Evolutionary conservation across 1,139 yeast genomes (phyloP), one percentile per base, ranked within the genome.

Genomic region (Protomyces inundatus): DNA sequence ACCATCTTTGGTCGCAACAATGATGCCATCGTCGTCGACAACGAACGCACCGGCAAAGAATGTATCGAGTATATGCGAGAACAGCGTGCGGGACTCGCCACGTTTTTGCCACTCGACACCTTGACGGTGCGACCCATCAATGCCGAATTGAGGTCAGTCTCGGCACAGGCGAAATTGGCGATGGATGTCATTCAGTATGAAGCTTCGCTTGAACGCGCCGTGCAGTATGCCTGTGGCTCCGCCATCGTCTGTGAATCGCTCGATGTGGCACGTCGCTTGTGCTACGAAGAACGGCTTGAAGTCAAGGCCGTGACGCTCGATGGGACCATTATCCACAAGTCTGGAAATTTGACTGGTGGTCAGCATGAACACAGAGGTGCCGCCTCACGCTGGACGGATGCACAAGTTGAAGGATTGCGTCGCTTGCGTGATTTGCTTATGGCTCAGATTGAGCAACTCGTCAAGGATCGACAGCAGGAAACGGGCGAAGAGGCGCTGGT

Each of bases 301-400:
- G 85, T 84, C 61, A 90, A 87, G 72, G 80, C 88, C 55, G 96
- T 91, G 1, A 84, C 97, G 0, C 71, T 89, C 7, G 90, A 90
- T 60, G 98, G 98, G 0, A 83, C 95, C 0, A 79, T 90, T 40
- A 88, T 93, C 64, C 93, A 90, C 72, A 84, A 83, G 70, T 86
- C 93, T 9, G 97, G 97, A 6, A 79, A 90, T 55, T 89, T 93
- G 95, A 88, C 98, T 12, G 98, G 97, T 75, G 98, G 98, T 68
- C 62, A 70, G 14, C 64, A 64, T 52, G 64, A 61, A 45, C 58
- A 60, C 32, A 73, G 65, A 14, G 34, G 45, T 4, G 59, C 64
- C 34, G 57, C 64, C 14, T 64, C 76, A 66, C 81, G 83, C 69
- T 90, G 96, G 96, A 90, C 86, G 71, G 89, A 87, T 70, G 81